These are phyloP conservation scores for Solanum dulcamara DNA, from an alignment of 257 asterid species.

Conservation along the genomic window DNA sequence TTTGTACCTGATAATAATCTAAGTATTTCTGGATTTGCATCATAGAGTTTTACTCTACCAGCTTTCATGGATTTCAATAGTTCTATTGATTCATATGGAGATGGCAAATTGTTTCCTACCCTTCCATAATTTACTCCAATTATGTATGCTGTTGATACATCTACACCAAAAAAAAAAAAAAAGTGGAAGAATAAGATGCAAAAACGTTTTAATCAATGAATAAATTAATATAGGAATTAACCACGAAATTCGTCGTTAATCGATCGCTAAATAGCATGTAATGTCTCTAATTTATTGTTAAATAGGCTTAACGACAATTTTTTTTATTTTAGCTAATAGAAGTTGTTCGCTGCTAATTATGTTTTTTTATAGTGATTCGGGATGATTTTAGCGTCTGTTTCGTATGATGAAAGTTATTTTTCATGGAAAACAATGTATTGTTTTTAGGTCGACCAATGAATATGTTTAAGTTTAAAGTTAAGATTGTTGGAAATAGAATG, in stretches of 20 bases:
- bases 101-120: constrained; percentile 41
- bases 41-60: constrained; percentile 43
- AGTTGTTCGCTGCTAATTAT: neutral
- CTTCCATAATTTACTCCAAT: constrained; percentile 65
- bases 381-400: neutral
- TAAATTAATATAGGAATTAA: neutral
- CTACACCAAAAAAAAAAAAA: constrained; percentile 1
- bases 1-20: constrained; percentile 46
- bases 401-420: neutral
- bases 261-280: neutral
- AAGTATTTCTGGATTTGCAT: constrained; percentile 52
- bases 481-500: neutral
- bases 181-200: neutral
- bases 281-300: too few species aligned
- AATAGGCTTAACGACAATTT: neutral
- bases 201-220: neutral
- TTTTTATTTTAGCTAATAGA: neutral
- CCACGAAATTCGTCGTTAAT: neutral
- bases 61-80: constrained; percentile 29
- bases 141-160: constrained; percentile 16
- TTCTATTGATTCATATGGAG: constrained; percentile 42
- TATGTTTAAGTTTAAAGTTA: neutral
- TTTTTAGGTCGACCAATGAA: too few species aligned
- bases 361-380: neutral
- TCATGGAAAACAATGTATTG: neutral